Conservation (phyloP, 192 early-diverging fungal genomes). For the Powellomyces hirtus region DNA sequence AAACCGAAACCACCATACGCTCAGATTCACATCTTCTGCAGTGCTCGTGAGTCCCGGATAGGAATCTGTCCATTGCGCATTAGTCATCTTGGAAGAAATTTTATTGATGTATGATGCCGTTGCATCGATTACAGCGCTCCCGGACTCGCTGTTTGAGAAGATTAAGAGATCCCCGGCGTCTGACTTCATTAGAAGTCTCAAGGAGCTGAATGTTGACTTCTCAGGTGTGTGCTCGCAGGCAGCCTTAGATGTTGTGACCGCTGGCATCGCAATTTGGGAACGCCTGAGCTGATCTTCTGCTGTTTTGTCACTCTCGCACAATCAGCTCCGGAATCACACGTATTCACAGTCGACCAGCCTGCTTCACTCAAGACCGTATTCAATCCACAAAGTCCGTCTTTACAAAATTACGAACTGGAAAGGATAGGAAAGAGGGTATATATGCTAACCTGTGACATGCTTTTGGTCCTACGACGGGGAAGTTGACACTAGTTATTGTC, state of each 20-base stretch:
- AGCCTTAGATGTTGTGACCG: too few species aligned
- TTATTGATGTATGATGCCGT: background rate
- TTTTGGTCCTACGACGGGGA: background rate
- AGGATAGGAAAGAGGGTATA: slow-evolving; percentile 36
- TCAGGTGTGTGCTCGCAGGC: slow-evolving; percentile 37
- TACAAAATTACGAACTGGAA: slow-evolving; percentile 34
- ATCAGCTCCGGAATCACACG: slow-evolving; percentile 51
- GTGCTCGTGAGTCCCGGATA: slow-evolving; percentile 15
- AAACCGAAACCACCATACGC: slow-evolving; percentile 39
- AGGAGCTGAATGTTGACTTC: slow-evolving; percentile 55
- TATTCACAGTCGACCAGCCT: slow-evolving; percentile 49
- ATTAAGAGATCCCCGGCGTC: slow-evolving; percentile 53
- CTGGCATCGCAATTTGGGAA: too few species aligned
- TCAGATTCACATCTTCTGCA: slow-evolving; percentile 31
- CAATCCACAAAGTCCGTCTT: slow-evolving; percentile 33
- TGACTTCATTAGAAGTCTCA: slow-evolving; percentile 33
- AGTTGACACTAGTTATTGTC: background rate
- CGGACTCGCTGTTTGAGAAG: slow-evolving; percentile 63
- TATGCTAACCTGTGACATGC: background rate
- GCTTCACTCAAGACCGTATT: slow-evolving; percentile 36
- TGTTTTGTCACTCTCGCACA: too few species aligned
- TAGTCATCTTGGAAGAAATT: slow-evolving; percentile 5
- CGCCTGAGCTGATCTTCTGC: too few species aligned
- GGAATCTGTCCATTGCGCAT: too few species aligned
- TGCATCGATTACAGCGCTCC: slow-evolving; percentile 48